These are phyloP conservation scores for Suillus plorans DNA, from an alignment of 768 basidiomycete species.

Conservation along the genomic window DNA sequence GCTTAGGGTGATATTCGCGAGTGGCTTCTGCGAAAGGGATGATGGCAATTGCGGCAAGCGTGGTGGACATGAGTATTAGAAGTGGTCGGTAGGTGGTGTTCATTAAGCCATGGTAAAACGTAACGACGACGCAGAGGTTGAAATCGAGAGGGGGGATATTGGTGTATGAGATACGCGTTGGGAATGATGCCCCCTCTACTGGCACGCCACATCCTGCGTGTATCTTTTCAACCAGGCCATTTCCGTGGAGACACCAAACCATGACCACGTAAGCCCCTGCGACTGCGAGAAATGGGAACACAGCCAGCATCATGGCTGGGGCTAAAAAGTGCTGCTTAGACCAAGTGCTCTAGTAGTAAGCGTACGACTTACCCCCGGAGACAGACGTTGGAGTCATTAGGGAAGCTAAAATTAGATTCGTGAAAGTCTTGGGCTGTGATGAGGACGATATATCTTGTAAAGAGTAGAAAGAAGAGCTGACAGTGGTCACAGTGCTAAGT, in stretches of 20 bases:
- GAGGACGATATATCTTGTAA: background rate
- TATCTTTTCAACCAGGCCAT: constrained; percentile 14
- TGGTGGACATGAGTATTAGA: background rate
- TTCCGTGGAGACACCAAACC: background rate
- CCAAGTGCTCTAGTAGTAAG: background rate
- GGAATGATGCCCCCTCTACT: constrained; percentile 5
- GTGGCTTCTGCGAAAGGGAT: constrained; percentile 40
- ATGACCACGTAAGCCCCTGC: background rate
- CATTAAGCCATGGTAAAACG: constrained; percentile 39
- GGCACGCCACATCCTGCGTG: constrained; percentile 30
- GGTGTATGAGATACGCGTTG: constrained; percentile 40
- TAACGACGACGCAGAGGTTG: constrained; percentile 40
- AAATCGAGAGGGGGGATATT: constrained; percentile 34
- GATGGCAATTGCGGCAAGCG: constrained; percentile 23
- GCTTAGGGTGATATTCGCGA: constrained; percentile 30
- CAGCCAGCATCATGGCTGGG: background rate
- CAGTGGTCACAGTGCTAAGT: too few relatives aligned
- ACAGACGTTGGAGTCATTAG: background rate
- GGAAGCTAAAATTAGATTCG: background rate
- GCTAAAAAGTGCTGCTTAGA: constrained; percentile 3
- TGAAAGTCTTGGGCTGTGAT: background rate
- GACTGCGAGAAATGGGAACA: constrained; percentile 4
- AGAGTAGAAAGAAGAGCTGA: background rate
- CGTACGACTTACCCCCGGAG: background rate
- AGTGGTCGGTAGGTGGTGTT: constrained; percentile 5